Evolutionary conservation across 192 early-diverging fungal species (phyloP).

Genomic region (Diversispora eburnea): DNA sequence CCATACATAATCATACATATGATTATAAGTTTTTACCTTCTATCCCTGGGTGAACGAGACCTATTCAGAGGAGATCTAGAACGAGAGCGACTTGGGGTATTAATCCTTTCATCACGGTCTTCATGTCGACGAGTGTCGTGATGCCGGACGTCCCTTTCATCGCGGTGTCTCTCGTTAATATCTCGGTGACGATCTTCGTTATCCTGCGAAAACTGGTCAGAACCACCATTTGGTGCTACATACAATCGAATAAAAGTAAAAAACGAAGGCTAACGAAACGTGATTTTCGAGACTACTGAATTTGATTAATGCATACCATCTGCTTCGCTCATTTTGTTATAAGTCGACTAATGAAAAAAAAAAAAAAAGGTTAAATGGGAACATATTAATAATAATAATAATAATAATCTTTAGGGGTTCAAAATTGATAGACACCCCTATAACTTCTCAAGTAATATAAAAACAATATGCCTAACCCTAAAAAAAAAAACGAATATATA

Average conservation of each 20-base stretch:
- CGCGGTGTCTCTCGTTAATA: conserved; percentile 17
- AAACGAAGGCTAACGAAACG: background rate
- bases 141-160: conserved; percentile 4
- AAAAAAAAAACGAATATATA: too few species aligned
- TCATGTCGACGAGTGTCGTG: conserved; percentile 3
- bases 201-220: conserved; percentile 24
- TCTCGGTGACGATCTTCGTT: conserved; percentile 21
- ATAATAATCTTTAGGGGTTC: too few species aligned
- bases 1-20: background rate
- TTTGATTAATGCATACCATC: conserved; percentile 4
- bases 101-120: background rate
- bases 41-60: conserved; percentile 12
- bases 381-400: too few species aligned
- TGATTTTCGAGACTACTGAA: background rate
- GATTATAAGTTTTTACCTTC: conserved; percentile 3
- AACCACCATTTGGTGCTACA: conserved; percentile 23
- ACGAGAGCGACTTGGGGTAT: conserved; percentile 1
- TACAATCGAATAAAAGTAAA: background rate
- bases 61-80: conserved; percentile 3
- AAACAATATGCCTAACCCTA: too few species aligned
- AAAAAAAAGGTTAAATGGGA: background rate
- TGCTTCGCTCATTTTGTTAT: conserved; percentile 22
- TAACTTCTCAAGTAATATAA: too few species aligned
- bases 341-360: background rate
- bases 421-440: too few species aligned